Conservation (phyloP, 2,329 filamentous ascomycete genomes). For the Coniochaeta prunicola region DNA sequence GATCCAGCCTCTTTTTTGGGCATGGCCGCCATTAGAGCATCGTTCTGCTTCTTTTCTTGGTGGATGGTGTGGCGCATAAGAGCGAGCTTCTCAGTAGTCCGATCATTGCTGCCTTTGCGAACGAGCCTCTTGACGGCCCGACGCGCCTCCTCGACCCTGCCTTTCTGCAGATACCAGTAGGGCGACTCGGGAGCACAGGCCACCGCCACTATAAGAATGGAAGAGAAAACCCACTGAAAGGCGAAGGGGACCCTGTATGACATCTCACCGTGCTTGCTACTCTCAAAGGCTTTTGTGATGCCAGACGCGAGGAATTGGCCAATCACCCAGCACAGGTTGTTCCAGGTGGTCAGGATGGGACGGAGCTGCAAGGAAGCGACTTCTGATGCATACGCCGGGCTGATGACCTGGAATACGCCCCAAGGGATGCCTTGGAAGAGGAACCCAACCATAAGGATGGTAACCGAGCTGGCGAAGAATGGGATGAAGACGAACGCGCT, state of each 20-base stretch:
- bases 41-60: slow-evolving; percentile 23
- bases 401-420: slow-evolving; percentile 36
- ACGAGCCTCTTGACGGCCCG: slow-evolving; percentile 36
- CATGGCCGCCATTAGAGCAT: slow-evolving; percentile 17
- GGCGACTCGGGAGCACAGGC: slow-evolving; percentile 37
- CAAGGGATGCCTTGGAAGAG: slow-evolving; percentile 23
- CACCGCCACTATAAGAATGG: slow-evolving; percentile 29
- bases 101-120: slow-evolving; percentile 27
- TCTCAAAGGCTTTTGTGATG: slow-evolving; percentile 27
- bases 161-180: slow-evolving; percentile 43
- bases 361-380: slow-evolving; percentile 39
- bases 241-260: slow-evolving; percentile 40
- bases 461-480: slow-evolving; percentile 10
- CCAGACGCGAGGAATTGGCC: slow-evolving; percentile 42
- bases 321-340: slow-evolving; percentile 52
- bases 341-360: slow-evolving; percentile 45
- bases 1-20: background rate
- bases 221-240: slow-evolving; percentile 40
- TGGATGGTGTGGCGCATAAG: slow-evolving; percentile 36
- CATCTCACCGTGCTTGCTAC: slow-evolving; percentile 26
- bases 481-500: slow-evolving; percentile 8
- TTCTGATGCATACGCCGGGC: slow-evolving; percentile 43
- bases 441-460: slow-evolving; percentile 9
- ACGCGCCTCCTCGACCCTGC: slow-evolving; percentile 36
- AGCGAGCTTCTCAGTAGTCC: slow-evolving; percentile 28